These are phyloP conservation scores for Colletotrichum viniferum DNA, from an alignment of 2,329 filamentous ascomycete genomes.

Conservation along the genomic window DNA sequence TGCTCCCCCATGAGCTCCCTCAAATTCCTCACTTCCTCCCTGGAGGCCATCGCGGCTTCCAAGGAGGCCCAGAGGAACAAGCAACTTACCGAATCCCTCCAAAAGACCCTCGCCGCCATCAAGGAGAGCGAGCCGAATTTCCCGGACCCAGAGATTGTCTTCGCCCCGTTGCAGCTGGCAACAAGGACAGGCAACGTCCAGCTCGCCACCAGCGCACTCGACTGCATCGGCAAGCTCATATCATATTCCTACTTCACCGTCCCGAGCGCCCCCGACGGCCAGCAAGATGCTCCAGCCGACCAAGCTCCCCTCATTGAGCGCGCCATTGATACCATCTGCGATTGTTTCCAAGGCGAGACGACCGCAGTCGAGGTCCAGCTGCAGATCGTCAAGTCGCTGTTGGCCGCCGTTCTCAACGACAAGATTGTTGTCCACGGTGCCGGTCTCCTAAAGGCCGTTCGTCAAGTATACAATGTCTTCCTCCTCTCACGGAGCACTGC, in stretches of 20 bases:
- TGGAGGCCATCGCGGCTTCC: slow-evolving; percentile 89
- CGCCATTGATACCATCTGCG: slow-evolving; percentile 98
- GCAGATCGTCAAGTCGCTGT: slow-evolving; percentile 95
- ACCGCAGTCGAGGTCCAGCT: slow-evolving; percentile 92
- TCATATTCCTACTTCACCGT: slow-evolving; percentile 98
- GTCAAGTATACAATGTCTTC: slow-evolving; percentile 99
- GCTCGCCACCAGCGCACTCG: slow-evolving; percentile 86
- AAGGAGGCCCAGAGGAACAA: slow-evolving; percentile 91
- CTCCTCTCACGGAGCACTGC: slow-evolving; percentile 90
- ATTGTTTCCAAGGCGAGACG: slow-evolving; percentile 96
- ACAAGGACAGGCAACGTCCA: slow-evolving; percentile 85
- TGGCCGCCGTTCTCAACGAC: slow-evolving; percentile 95
- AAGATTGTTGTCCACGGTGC: slow-evolving; percentile 98
- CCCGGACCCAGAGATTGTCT: slow-evolving; percentile 90
- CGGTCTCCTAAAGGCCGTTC: slow-evolving; percentile 92
- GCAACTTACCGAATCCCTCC: slow-evolving; percentile 80
- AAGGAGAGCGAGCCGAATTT: slow-evolving; percentile 81
- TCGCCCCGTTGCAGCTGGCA: slow-evolving; percentile 87
- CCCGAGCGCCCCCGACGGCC: slow-evolving; percentile 51
- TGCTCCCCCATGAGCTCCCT: slow-evolving; percentile 83
- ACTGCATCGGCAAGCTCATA: slow-evolving; percentile 98
- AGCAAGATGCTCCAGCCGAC: slow-evolving; percentile 38
- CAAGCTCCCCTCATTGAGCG: slow-evolving; percentile 91
- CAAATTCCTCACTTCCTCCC: slow-evolving; percentile 91
- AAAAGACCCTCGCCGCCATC: slow-evolving; percentile 83